A percentile compares a stretch with the other conserved stretches of the same genome.
These are phyloP conservation scores for Kregervanrija fluxuum DNA, from an alignment of 805 yeast genomes.

Conservation along the genomic window DNA sequence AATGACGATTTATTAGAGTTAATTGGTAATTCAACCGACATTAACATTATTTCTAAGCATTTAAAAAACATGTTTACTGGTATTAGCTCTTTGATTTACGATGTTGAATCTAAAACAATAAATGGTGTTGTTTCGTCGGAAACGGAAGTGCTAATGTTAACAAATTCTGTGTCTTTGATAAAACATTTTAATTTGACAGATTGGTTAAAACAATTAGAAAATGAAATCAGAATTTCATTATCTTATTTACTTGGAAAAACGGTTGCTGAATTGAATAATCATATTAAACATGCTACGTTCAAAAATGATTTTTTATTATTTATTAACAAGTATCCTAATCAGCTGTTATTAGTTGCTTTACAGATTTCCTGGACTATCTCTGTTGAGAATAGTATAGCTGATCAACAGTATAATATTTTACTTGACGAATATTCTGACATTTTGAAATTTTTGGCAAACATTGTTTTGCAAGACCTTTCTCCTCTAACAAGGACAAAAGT, in stretches of 20 bases:
- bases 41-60: constrained; percentile 45
- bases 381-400: constrained; percentile 24
- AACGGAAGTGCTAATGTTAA: constrained; percentile 48
- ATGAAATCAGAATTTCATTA: constrained; percentile 42
- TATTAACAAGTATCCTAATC: constrained; percentile 43
- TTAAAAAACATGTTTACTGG: constrained; percentile 70
- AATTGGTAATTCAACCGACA: constrained; percentile 55
- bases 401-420: not conserved
- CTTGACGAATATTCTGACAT: constrained; percentile 11
- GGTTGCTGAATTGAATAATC: constrained; percentile 14
- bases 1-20: constrained; percentile 84
- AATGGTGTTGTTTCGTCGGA: constrained; percentile 52
- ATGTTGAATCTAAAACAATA: constrained; percentile 20
- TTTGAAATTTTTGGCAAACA: not conserved
- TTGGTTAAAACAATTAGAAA: constrained; percentile 59
- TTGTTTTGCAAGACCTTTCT: constrained; percentile 1
- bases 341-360: constrained; percentile 43
- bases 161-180: constrained; percentile 35
- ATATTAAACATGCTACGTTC: constrained; percentile 8
- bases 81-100: constrained; percentile 34
- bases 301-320: constrained; percentile 22
- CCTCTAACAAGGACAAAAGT: constrained; percentile 34
- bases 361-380: constrained; percentile 51
- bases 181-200: constrained; percentile 41
- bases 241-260: constrained; percentile 30